Base-by-base conservation (phyloP, 208 protist species). In the Trypanosoma scelopori region DNA sequence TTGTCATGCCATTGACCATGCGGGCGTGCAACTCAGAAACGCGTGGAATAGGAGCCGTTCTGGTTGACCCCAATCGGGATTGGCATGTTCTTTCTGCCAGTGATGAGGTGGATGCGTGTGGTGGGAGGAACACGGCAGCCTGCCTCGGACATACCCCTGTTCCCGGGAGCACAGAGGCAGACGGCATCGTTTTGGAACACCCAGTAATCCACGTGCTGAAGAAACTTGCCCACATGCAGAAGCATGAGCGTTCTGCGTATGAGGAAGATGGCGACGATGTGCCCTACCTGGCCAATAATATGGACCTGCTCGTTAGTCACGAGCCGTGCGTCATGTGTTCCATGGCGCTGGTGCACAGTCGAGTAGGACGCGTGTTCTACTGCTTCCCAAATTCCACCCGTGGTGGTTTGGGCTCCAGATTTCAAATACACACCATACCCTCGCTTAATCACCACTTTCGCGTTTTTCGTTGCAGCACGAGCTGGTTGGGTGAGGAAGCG, bases 241-340 rank as follows among this genome's bases (percentile, higher is more conserved):
- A 9, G 5, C 3, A 3, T 37, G 32, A 37, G 32, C 32, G 32
- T n/a, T n/a, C n/a, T n/a, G n/a, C n/a, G n/a, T n/a, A n/a, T 9
- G 32, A 37, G 3, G 32, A 37, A 3, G 32, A 4, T 57, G 51
- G 20, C 20, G 61, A 52, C 1, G 18, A 45, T 16, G 47, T 55
- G 35, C 77, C 87, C 25, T 98, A 98, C 72, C 71, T 98, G n/a
- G 93, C 86, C 7, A 96, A 87, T 28, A 82, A 66, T 1, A 76
- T 93, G 11, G 91, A 96, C 66, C 32, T 97, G 0, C 87, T 90
- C 63, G 82, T 94, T 58, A 95, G 75, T 11, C 85, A 97, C 63
- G 95, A 98, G 70, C 95, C 95, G 23, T 98, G 95, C 55, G 80
- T 92, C 20, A 97, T 97, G 93, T 98, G 95, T 56, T 72, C 87